phyloP scores from a whole-genome alignment of 192 early-diverging fungal genomes.

The Podila epicladia region DNA sequence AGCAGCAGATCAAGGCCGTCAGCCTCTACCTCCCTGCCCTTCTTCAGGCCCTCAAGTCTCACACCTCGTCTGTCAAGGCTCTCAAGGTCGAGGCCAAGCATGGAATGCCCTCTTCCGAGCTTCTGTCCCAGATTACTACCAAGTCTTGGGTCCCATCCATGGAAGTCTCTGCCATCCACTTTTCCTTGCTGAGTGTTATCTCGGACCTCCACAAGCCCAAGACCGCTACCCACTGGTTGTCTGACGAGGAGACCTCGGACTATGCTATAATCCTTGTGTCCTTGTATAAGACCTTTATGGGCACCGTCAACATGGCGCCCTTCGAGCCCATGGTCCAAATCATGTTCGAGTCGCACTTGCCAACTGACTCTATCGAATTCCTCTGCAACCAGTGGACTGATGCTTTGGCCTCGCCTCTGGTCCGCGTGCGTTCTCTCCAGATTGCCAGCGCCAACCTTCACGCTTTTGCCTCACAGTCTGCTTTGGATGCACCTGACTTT shows the following conservation, averaged over 20 bases:
- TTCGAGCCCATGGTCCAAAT: constrained; percentile 52
- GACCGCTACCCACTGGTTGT: constrained; percentile 22
- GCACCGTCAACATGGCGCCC: constrained; percentile 34
- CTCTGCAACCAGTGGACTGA: constrained; percentile 55
- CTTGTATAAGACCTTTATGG: constrained; percentile 53
- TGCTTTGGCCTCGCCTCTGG: constrained; percentile 12
- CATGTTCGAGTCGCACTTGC: constrained; percentile 51
- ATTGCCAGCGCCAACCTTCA: constrained; percentile 62
- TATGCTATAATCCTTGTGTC: constrained; percentile 23
- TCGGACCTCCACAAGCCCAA: constrained; percentile 44
- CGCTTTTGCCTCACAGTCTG: constrained; percentile 27
- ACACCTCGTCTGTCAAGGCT: neutral
- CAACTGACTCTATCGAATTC: constrained; percentile 51
- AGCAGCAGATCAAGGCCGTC: constrained; percentile 26
- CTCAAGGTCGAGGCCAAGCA: constrained; percentile 12
- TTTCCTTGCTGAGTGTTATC: constrained; percentile 46
- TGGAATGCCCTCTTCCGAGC: constrained; percentile 25
- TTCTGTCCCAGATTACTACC: constrained; percentile 37
- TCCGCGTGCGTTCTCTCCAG: constrained; percentile 63
- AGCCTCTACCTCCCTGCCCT: constrained; percentile 29
- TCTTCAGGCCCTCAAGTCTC: constrained; percentile 16
- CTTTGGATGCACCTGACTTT: constrained; percentile 57
- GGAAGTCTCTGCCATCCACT: constrained; percentile 41
- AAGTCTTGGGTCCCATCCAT: constrained; percentile 30
- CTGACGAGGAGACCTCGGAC: constrained; percentile 12